Base-by-base conservation (phyloP, 2,329 filamentous ascomycete genomes). In the Tolypocladium sp. region DNA sequence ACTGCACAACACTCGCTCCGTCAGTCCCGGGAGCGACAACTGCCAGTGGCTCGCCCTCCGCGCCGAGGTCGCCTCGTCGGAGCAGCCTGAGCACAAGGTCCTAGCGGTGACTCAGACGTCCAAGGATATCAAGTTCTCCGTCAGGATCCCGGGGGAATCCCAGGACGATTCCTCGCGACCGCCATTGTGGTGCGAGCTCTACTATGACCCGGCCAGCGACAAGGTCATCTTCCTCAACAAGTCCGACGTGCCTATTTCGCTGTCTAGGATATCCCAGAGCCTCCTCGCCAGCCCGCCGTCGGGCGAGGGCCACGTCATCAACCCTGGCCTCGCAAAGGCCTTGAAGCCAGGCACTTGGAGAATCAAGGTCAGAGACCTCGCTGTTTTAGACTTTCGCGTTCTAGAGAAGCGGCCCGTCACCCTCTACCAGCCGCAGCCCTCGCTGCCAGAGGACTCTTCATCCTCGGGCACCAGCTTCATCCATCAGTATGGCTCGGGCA, bases 101-200 rank as follows among this genome's bases (percentile, higher is more conserved):
- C 70, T 85, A 33, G 82, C 82, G 41, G 82, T 85, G 66, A 83
- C 81, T 64, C 82, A 85, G 73, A 85, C 82, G 6, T 76, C 78
- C 61, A 78, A 78, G 65, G 82, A 85, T 68, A 83, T 84, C 75
- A 84, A 83, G 62, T 84, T 84, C 66, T 80, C 79, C 44, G 80
- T 85, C 61, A 75, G 78, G 56, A 82, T 85, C 59, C 82, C 82
- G 5, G 76, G 76, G 20, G 77, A 79, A 59, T 73, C 71, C 56
- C 70, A 73, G 46, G 74, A 78, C 59, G 74, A 75, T 52, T 72
- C 69, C 10, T 69, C 73, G 9, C 72, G 78, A 20, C 80, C 80
- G 20, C 76, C 79, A 5, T 65, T 85, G n/a, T 83, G 79, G 79
- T 84, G 81, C 67, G 81, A 84, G 68, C 72, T 85, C 41, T 85